Conservation (phyloP, 192 early-diverging fungal species). For the Diversispora epigaea region DNA sequence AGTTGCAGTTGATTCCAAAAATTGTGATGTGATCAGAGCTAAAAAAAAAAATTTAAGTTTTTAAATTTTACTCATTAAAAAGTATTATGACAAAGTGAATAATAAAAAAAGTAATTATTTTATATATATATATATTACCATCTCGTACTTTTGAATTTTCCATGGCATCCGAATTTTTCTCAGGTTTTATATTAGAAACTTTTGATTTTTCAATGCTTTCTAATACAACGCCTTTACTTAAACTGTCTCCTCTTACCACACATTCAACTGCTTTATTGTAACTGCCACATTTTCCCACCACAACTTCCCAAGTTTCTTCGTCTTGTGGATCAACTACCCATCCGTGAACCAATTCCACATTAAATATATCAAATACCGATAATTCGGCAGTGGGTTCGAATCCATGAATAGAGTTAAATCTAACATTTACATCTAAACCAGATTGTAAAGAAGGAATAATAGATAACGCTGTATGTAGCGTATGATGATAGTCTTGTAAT, state of each 20-base stretch:
- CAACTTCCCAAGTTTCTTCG: slow-evolving; percentile 50
- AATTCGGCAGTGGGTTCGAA: slow-evolving; percentile 73
- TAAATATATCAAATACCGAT: slow-evolving; percentile 75
- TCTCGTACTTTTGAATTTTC: slow-evolving; percentile 33
- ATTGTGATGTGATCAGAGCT: slow-evolving; percentile 63
- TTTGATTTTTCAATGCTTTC: slow-evolving; percentile 32
- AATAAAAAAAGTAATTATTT: too few relatives aligned
- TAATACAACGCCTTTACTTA: slow-evolving; percentile 42
- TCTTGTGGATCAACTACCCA: slow-evolving; percentile 79
- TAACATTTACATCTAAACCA: slow-evolving; percentile 82
- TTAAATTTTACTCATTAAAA: too few relatives aligned
- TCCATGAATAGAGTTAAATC: slow-evolving; percentile 69
- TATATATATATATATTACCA: slow-evolving; percentile 34
- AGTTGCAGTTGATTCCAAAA: slow-evolving; percentile 71
- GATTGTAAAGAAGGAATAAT: slow-evolving; percentile 61
- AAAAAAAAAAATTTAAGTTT: background rate
- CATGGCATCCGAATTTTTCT: slow-evolving; percentile 1
- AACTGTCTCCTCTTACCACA: slow-evolving; percentile 64
- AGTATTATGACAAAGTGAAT: too few relatives aligned
- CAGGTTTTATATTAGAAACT: background rate
- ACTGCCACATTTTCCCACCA: slow-evolving; percentile 56
- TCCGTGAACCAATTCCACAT: slow-evolving; percentile 83
- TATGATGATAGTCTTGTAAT: slow-evolving; percentile 44
- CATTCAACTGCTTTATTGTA: slow-evolving; percentile 85
- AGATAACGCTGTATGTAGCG: slow-evolving; percentile 55